Evolutionary conservation across 2,329 filamentous ascomycete species (phyloP).

Genomic region (Samsoniella hepiali): DNA sequence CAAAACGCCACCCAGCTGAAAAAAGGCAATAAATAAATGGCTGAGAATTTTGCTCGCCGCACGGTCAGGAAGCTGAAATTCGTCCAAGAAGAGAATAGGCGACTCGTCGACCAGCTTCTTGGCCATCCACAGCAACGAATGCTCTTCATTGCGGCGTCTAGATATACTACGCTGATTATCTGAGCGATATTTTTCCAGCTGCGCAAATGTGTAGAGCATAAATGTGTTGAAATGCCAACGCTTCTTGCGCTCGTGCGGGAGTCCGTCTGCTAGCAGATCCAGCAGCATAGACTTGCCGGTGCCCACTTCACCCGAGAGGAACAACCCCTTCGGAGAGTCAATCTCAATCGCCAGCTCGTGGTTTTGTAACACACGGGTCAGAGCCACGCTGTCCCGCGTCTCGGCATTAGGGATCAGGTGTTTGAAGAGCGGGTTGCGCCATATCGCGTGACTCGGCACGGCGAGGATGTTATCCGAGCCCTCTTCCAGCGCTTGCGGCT

Average conservation of each 20-base stretch:
- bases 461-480: constrained; percentile 41
- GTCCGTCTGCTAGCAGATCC: constrained; percentile 72
- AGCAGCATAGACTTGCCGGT: constrained; percentile 85
- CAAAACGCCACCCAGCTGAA: constrained; percentile 76
- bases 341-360: constrained; percentile 70
- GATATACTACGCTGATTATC: constrained; percentile 29
- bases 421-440: constrained; percentile 56
- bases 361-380: constrained; percentile 66
- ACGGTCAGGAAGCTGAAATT: constrained; percentile 79
- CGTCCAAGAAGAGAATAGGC: constrained; percentile 76
- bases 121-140: constrained; percentile 71
- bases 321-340: constrained; percentile 69
- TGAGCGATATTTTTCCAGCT: constrained; percentile 62
- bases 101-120: constrained; percentile 71
- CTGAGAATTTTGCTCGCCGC: constrained; percentile 76
- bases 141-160: constrained; percentile 39
- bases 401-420: constrained; percentile 57
- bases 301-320: constrained; percentile 78
- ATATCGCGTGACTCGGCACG: constrained; percentile 51
- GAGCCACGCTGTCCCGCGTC: constrained; percentile 56
- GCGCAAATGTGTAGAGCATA: constrained; percentile 74
- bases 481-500: constrained; percentile 29
- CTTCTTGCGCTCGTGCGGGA: constrained; percentile 70
- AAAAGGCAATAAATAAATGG: constrained; percentile 75
- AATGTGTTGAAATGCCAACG: constrained; percentile 85